phyloP scores from a whole-genome alignment of 208 protist genomes.

The Chromosphaera perkinsii region DNA sequence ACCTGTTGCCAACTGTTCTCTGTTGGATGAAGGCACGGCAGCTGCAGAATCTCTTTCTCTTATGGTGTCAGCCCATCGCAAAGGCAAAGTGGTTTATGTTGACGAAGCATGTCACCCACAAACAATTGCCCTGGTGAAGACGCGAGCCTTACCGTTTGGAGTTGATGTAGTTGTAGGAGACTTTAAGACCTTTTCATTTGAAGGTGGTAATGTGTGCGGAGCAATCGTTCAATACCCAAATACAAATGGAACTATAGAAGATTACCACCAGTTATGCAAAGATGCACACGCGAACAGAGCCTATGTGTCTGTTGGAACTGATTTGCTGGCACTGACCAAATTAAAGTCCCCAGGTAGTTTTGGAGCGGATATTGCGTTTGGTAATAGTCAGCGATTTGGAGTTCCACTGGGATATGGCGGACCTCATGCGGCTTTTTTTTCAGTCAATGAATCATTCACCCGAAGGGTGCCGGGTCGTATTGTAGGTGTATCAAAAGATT shows the following conservation, averaged over 20 bases:
- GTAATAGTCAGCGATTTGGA: slow-evolving; percentile 80
- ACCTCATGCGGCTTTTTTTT: slow-evolving; percentile 94
- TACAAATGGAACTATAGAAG: slow-evolving; percentile 70
- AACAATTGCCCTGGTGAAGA: slow-evolving; percentile 65
- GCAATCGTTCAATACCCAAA: slow-evolving; percentile 86
- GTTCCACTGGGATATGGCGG: slow-evolving; percentile 86
- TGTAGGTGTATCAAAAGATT: slow-evolving; percentile 87
- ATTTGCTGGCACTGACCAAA: slow-evolving; percentile 83
- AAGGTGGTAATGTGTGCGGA: slow-evolving; percentile 61
- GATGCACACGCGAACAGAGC: slow-evolving; percentile 40
- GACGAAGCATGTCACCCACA: slow-evolving; percentile 64
- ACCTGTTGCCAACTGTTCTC: slow-evolving; percentile 85
- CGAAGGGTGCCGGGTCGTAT: slow-evolving; percentile 86
- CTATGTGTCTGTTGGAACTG: slow-evolving; percentile 72
- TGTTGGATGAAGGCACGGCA: slow-evolving; percentile 77
- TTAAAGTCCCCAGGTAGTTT: slow-evolving; percentile 78
- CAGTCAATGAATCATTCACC: slow-evolving; percentile 66
- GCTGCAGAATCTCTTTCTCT: slow-evolving; percentile 72
- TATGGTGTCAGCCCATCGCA: slow-evolving; percentile 35
- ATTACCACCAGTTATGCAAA: slow-evolving; percentile 68
- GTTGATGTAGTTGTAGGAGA: slow-evolving; percentile 78
- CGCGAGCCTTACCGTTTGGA: slow-evolving; percentile 65
- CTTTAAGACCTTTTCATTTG: slow-evolving; percentile 57
- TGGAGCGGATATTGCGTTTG: slow-evolving; percentile 35
- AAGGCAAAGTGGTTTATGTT: slow-evolving; percentile 27